Conservation (phyloP, 2,329 filamentous ascomycete species). For the Hypoxylon sp. region DNA sequence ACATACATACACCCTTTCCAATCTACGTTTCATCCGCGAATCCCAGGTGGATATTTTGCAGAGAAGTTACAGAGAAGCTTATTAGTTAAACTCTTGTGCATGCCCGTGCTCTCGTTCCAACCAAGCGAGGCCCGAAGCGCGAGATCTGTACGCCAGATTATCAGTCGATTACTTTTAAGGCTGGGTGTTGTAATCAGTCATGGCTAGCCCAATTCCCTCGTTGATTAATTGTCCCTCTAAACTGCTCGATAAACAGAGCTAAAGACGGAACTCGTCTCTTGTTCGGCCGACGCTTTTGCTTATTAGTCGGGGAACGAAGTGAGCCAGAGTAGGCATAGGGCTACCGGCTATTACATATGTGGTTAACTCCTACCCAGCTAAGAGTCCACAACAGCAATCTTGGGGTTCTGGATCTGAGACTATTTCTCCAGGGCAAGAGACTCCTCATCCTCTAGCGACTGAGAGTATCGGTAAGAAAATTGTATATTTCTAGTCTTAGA, state of each 20-base stretch:
- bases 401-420: slow-evolving; percentile 32
- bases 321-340: slow-evolving; percentile 26
- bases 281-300: slow-evolving; percentile 32
- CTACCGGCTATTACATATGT: slow-evolving; percentile 35
- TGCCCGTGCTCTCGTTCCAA: slow-evolving; percentile 23
- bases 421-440: slow-evolving; percentile 27
- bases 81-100: slow-evolving; percentile 29
- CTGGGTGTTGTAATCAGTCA: slow-evolving; percentile 21
- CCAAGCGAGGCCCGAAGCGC: slow-evolving; percentile 33
- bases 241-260: slow-evolving; percentile 34
- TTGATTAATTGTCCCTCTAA: slow-evolving; percentile 24
- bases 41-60: slow-evolving; percentile 30
- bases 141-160: slow-evolving; percentile 23
- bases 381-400: slow-evolving; percentile 32
- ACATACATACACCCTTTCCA: slow-evolving; percentile 24
- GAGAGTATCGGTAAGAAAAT: background rate
- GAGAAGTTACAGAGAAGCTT: slow-evolving; percentile 26
- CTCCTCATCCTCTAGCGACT: slow-evolving; percentile 13
- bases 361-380: slow-evolving; percentile 29
- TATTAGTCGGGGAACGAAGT: slow-evolving; percentile 32
- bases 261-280: slow-evolving; percentile 27
- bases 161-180: slow-evolving; percentile 15
- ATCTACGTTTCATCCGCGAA: slow-evolving; percentile 36
- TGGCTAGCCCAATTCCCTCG: slow-evolving; percentile 37
- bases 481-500: slow-evolving; percentile 3